Base-by-base conservation (phyloP, 306 rosid genomes). In the Albizia julibrissin region DNA sequence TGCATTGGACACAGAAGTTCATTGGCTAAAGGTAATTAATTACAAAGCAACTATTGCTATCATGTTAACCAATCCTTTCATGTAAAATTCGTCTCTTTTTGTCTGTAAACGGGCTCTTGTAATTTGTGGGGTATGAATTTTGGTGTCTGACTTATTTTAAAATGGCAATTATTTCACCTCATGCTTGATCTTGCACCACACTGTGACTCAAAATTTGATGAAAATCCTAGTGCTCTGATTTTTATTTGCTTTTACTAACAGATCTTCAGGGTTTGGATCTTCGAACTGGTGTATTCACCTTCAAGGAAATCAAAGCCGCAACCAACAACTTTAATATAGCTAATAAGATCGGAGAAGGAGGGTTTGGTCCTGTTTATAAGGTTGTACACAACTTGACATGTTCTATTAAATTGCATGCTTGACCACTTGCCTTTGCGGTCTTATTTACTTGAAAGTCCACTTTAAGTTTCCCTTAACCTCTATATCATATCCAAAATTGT, bases 331-430 rank as follows among this genome's bases (percentile, higher is more conserved):
- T 92, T 66, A 89, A 87, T 67, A 47, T 24, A 31, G 62, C 82
- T 21, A 89, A 89, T 72, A 92, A 92, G 86, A 87, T 92, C 69
- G 94, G 94, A 18, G 97, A 92, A 82, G 94, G 97, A 78, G 97
- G 93, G 69, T 92, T 92, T 79, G 94, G 94, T 66, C 82, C 87
- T 8, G 92, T 92, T 49, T 92, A 75, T 80, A 92, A 90, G 94
- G 94, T 90, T 69, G 22, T 34, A 0, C 42, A 27, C 47, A 24
- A 58, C 34, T 56, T 4, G 14, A 21, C 67, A 79, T 19, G 14
- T 77, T 71, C 16, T 50, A 31, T 77, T 39, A 3, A 3, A 50
- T 77, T 16, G 44, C 58, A 27, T 49, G 64, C 26, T 22, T 69
- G 66, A 50, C 7, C 67, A 43, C 22, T 73, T 56, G 14, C 67